Percentiles rank a stretch among this genome's conserved stretches.
phyloP scores from a whole-genome alignment of 2,329 filamentous ascomycete species.

The Fusarium irregulare region DNA sequence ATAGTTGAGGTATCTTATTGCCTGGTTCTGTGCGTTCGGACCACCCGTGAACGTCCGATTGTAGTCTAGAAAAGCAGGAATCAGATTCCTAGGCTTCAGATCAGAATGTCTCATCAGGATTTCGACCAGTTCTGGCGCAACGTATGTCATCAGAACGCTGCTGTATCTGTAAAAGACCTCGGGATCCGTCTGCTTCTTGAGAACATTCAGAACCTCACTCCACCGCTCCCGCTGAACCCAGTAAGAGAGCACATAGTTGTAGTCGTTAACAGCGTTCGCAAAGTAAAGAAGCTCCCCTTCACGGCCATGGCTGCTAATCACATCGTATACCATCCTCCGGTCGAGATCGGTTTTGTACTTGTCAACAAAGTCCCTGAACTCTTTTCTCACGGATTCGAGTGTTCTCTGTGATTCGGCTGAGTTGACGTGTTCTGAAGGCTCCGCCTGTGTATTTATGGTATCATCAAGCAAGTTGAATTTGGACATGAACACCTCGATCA shows the following conservation, averaged over 20 bases:
- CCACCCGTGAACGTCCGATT: slow-evolving; percentile 78
- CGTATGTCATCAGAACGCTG: slow-evolving; percentile 94
- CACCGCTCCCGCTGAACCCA: slow-evolving; percentile 97
- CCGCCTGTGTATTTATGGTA: slow-evolving; percentile 88
- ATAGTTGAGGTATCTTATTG: slow-evolving; percentile 91
- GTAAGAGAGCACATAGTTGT: slow-evolving; percentile 94
- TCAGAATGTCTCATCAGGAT: slow-evolving; percentile 92
- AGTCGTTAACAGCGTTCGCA: slow-evolving; percentile 88
- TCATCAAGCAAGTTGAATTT: slow-evolving; percentile 96
- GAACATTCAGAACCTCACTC: slow-evolving; percentile 84
- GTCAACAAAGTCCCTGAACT: slow-evolving; percentile 88
- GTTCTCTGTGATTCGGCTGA: slow-evolving; percentile 78
- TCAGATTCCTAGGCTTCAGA: slow-evolving; percentile 86
- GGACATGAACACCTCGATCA: slow-evolving; percentile 96
- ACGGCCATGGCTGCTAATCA: slow-evolving; percentile 93
- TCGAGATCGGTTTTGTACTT: slow-evolving; percentile 91
- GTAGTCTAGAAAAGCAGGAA: slow-evolving; percentile 93
- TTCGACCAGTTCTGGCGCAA: slow-evolving; percentile 87
- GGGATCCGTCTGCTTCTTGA: slow-evolving; percentile 92
- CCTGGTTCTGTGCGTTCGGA: slow-evolving; percentile 82
- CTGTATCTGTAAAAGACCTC: slow-evolving; percentile 97
- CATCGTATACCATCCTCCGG: slow-evolving; percentile 91
- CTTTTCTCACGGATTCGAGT: slow-evolving; percentile 75
- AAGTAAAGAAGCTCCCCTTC: slow-evolving; percentile 94
- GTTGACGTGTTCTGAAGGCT: slow-evolving; percentile 78